Conservation (phyloP, 768 basidiomycete species). For the Mycena vulgaris region DNA sequence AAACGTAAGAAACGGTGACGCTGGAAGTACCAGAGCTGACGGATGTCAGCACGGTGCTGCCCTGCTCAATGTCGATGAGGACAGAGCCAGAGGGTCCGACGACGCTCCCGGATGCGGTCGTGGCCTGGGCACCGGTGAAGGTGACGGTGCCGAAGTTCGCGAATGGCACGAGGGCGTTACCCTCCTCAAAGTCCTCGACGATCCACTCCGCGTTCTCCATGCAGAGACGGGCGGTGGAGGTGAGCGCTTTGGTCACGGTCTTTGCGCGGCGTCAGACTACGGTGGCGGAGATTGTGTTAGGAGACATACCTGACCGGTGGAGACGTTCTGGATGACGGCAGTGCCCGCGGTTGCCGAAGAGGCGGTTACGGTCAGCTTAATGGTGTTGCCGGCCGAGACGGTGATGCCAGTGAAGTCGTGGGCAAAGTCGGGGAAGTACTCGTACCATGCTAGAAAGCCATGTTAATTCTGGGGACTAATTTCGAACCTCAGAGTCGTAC, state of each 20-base stretch:
- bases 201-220: slow-evolving; percentile 54
- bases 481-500: neutral
- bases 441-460: slow-evolving; percentile 44
- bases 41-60: slow-evolving; percentile 47
- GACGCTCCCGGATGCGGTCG: slow-evolving; percentile 41
- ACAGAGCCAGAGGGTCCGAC: slow-evolving; percentile 46
- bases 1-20: slow-evolving; percentile 25
- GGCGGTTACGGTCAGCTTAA: slow-evolving; percentile 28
- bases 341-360: slow-evolving; percentile 17
- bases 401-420: slow-evolving; percentile 51
- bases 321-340: slow-evolving; percentile 28
- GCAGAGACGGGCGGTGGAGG: slow-evolving; percentile 38
- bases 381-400: slow-evolving; percentile 37
- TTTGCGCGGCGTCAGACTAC: neutral
- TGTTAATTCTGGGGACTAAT: neutral
- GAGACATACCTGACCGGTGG: slow-evolving; percentile 8
- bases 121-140: slow-evolving; percentile 52
- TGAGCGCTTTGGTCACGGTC: slow-evolving; percentile 48
- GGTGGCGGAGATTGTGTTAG: too few species aligned
- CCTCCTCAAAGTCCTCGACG: slow-evolving; percentile 53
- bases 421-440: slow-evolving; percentile 52
- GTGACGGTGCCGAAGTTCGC: slow-evolving; percentile 56
- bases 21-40: slow-evolving; percentile 34
- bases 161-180: slow-evolving; percentile 50
- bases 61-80: slow-evolving; percentile 56